Evolutionary conservation across 768 basidiomycete genomes (phyloP).

Genomic region (Sarcodon aspratus): DNA sequence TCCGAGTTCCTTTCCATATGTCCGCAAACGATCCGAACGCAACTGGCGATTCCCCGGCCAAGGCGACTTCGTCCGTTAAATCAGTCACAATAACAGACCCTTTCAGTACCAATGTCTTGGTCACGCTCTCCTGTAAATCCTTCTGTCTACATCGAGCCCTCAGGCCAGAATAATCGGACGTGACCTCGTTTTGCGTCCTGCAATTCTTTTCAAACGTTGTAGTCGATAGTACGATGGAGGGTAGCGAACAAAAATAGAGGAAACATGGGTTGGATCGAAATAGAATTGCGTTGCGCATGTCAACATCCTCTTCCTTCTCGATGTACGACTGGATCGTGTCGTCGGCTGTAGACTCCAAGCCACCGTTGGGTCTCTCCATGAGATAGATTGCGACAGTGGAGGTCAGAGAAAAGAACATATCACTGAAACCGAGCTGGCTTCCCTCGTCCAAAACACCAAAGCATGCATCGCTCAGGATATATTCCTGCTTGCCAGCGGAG

Average conservation of each 20-base stretch:
- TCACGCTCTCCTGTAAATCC: constrained; percentile 39
- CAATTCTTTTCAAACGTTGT: constrained; percentile 47
- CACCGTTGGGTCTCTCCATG: constrained; percentile 15
- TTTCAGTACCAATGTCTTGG: constrained; percentile 42
- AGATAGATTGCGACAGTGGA: constrained; percentile 45
- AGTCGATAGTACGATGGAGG: constrained; percentile 38
- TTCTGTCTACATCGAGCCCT: constrained; percentile 49
- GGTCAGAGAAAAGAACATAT: constrained; percentile 44
- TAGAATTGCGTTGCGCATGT: constrained; percentile 47
- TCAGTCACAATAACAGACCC: constrained; percentile 38
- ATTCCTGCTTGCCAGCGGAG: constrained; percentile 43
- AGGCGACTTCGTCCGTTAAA: constrained; percentile 42
- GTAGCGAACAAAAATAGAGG: constrained; percentile 43
- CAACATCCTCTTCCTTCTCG: constrained; percentile 44
- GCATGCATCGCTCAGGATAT: constrained; percentile 40
- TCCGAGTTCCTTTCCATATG: constrained; percentile 50
- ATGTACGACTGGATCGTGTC: constrained; percentile 31
- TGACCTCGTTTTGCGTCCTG: constrained; percentile 38
- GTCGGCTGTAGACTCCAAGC: constrained; percentile 7
- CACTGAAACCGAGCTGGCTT: constrained; percentile 23
- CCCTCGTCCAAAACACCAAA: constrained; percentile 43
- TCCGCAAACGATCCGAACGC: constrained; percentile 48
- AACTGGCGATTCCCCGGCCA: constrained; percentile 33
- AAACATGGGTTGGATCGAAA: constrained; percentile 38
- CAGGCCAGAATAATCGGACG: constrained; percentile 38